Evolutionary conservation across 202 grass and related monocot species (phyloP).

Genomic region (Alloteropsis angusta): DNA sequence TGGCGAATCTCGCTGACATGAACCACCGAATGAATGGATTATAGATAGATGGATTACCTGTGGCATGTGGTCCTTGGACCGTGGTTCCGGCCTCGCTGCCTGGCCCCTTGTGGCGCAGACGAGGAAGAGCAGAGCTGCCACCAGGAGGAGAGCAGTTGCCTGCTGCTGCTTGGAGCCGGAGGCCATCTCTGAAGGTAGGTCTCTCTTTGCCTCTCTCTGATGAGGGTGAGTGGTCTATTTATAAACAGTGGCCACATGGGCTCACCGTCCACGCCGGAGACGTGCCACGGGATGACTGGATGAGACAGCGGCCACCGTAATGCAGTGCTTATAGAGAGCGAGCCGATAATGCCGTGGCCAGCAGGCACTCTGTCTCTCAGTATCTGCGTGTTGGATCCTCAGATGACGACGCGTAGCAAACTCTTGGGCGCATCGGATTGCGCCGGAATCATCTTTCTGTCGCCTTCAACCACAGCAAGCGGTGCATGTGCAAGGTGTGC

Average conservation of each 20-base stretch:
- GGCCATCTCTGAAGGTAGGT: slow-evolving; percentile 2
- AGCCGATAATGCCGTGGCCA: neutral
- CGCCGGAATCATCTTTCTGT: neutral
- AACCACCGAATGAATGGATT: neutral
- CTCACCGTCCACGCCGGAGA: neutral
- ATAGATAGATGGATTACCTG: slow-evolving; percentile 12
- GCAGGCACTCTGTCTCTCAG: neutral
- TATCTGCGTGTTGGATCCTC: neutral
- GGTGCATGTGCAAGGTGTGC: neutral
- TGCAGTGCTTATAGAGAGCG: neutral
- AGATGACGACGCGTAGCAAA: neutral
- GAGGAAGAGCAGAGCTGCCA: slow-evolving; percentile 35
- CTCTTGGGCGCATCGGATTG: neutral
- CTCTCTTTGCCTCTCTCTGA: neutral
- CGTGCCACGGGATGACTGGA: neutral
- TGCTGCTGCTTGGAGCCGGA: slow-evolving; percentile 24
- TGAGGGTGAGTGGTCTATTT: neutral
- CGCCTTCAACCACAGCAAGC: neutral
- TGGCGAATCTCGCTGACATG: neutral
- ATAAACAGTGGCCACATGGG: slow-evolving; percentile 3
- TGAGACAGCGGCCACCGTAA: neutral
- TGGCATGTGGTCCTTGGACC: neutral
- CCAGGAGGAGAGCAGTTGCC: slow-evolving; percentile 10
- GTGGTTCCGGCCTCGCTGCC: slow-evolving; percentile 23
- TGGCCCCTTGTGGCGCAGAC: slow-evolving; percentile 11